Conservation (phyloP, 1,284 basidiomycete species). For the Porodaedalea pini region DNA sequence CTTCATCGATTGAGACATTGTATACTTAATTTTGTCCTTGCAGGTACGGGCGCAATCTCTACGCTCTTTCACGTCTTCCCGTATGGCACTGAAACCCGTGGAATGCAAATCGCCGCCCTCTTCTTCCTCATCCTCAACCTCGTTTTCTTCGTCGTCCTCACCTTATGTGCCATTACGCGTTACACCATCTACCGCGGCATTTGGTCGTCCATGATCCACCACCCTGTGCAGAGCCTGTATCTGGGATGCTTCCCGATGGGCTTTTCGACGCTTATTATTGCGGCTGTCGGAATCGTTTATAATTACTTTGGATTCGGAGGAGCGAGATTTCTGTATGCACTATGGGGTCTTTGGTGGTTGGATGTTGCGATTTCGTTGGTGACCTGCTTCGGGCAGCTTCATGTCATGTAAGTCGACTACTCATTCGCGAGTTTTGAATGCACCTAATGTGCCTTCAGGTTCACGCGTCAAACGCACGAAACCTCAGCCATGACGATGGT, state of each 20-base stretch:
- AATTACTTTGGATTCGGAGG: slow-evolving; percentile 49
- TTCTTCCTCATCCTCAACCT: slow-evolving; percentile 69
- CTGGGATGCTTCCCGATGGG: slow-evolving; percentile 73
- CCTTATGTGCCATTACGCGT: slow-evolving; percentile 42
- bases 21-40: neutral
- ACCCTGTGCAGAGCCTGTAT: slow-evolving; percentile 66
- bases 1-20: neutral
- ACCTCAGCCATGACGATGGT: slow-evolving; percentile 53
- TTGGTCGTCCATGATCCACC: slow-evolving; percentile 52
- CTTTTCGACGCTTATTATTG: slow-evolving; percentile 59
- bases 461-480: slow-evolving; percentile 57
- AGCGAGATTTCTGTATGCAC: slow-evolving; percentile 48
- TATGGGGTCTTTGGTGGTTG: slow-evolving; percentile 77
- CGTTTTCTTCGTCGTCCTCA: slow-evolving; percentile 57
- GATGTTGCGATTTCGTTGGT: slow-evolving; percentile 54
- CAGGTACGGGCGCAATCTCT: slow-evolving; percentile 56
- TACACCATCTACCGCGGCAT: slow-evolving; percentile 56
- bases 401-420: slow-evolving; percentile 51
- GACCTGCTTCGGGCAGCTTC: slow-evolving; percentile 62
- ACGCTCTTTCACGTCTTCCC: slow-evolving; percentile 52
- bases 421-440: neutral
- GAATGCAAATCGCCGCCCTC: slow-evolving; percentile 43
- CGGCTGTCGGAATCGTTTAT: slow-evolving; percentile 43
- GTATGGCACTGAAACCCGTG: slow-evolving; percentile 39
- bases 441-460: slow-evolving; percentile 38